Conservation (phyloP, 257 asterid genomes). For the Lavandula angustifolia region DNA sequence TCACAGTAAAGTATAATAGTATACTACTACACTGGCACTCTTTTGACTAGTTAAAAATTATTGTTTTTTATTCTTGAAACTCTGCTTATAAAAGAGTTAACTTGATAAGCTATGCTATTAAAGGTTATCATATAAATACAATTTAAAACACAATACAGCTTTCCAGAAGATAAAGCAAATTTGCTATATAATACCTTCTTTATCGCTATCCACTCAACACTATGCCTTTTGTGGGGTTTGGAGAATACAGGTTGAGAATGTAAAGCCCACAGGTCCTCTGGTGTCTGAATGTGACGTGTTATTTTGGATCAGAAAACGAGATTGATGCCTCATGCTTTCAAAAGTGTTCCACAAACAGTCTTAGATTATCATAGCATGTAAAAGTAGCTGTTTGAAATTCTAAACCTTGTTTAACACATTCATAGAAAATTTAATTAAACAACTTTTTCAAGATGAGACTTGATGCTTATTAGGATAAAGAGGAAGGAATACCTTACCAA, state of each 20-base stretch:
- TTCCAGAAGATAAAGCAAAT: slow-evolving; percentile 8
- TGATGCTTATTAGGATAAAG: slow-evolving; percentile 45
- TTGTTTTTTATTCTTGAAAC: background rate
- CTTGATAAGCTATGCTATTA: slow-evolving; percentile 8
- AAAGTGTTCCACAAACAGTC: slow-evolving; percentile 23
- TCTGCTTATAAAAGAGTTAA: slow-evolving; percentile 23
- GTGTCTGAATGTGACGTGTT: slow-evolving; percentile 62
- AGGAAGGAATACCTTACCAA: slow-evolving; percentile 89
- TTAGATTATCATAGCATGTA: slow-evolving; percentile 21
- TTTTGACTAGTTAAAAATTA: background rate
- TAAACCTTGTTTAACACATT: slow-evolving; percentile 9
- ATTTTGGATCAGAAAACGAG: slow-evolving; percentile 38
- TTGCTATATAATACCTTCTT: slow-evolving; percentile 55
- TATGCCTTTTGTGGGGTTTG: slow-evolving; percentile 75
- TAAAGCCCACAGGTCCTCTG: slow-evolving; percentile 88
- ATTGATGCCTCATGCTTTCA: slow-evolving; percentile 22
- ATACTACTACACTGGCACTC: no score
- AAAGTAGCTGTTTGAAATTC: slow-evolving; percentile 1
- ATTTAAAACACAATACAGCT: background rate
- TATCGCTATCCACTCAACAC: slow-evolving; percentile 72
- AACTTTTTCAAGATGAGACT: no score
- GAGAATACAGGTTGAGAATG: slow-evolving; percentile 86
- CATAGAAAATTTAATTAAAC: slow-evolving; percentile 10
- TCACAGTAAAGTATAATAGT: background rate
- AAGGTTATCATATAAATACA: background rate